These are phyloP conservation scores for Hirschioporus abietinus DNA, from an alignment of 768 basidiomycete species.

Conservation along the genomic window DNA sequence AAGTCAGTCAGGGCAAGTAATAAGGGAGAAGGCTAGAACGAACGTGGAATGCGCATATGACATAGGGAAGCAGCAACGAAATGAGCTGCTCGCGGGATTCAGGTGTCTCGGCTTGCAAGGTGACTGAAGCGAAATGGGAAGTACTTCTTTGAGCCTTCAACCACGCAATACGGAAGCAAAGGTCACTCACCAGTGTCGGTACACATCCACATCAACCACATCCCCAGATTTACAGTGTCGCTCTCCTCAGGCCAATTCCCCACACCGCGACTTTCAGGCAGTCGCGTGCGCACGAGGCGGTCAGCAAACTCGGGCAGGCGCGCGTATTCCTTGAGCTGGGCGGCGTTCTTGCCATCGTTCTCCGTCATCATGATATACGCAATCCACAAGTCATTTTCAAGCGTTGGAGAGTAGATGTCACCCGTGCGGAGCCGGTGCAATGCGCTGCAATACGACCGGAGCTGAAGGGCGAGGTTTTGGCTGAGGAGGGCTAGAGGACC, in stretches of 20 bases:
- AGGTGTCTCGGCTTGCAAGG: constrained; percentile 22
- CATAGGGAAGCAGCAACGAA: constrained; percentile 1
- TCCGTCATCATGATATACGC: constrained; percentile 56
- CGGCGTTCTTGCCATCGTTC: constrained; percentile 61
- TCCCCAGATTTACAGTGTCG: constrained; percentile 40
- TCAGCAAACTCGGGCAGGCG: constrained; percentile 43
- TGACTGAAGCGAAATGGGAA: constrained; percentile 16
- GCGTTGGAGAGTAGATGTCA: constrained; percentile 22
- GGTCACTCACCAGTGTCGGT: constrained; percentile 41
- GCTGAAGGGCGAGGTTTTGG: constrained; percentile 32
- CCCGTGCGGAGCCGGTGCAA: constrained; percentile 26
- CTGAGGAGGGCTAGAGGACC: constrained; percentile 32
- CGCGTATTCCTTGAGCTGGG: constrained; percentile 45
- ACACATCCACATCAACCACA: constrained; percentile 65
- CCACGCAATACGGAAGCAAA: constrained; percentile 3
- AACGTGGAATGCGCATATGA: neutral
- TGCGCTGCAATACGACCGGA: constrained; percentile 30
- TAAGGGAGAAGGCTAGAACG: constrained; percentile 38
- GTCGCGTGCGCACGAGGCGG: constrained; percentile 36
- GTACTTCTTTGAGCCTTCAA: constrained; percentile 5
- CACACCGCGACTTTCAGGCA: constrained; percentile 35
- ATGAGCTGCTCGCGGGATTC: constrained; percentile 26
- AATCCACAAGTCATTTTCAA: constrained; percentile 38
- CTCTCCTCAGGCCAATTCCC: constrained; percentile 58
- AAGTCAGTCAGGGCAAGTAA: constrained; percentile 41